Conservation (phyloP, 2,329 filamentous ascomycete genomes). For the Aplosporella prunicola region DNA sequence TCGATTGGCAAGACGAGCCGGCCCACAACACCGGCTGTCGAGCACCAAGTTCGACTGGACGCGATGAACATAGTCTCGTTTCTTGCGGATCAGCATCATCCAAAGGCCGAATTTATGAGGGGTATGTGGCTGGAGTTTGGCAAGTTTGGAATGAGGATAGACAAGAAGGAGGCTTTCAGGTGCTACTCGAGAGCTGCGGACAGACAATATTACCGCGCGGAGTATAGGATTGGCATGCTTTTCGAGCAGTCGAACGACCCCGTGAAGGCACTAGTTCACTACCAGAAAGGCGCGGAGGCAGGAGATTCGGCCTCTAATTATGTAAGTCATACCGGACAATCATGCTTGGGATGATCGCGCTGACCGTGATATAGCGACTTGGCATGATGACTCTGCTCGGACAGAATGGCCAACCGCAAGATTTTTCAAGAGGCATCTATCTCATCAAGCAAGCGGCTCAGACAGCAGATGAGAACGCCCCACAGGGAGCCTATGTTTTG, state of each 20-base stretch:
- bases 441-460: constrained; percentile 77
- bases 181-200: constrained; percentile 81
- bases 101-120: constrained; percentile 85
- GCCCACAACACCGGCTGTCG: constrained; percentile 71
- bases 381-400: constrained; percentile 97
- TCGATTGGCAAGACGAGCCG: constrained; percentile 49
- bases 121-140: constrained; percentile 98
- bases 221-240: constrained; percentile 97
- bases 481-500: constrained; percentile 89
- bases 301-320: constrained; percentile 82
- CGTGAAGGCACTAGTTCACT: constrained; percentile 82
- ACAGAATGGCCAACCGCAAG: constrained; percentile 81
- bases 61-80: constrained; percentile 88
- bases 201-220: constrained; percentile 75
- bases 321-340: constrained; percentile 12
- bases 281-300: constrained; percentile 67
- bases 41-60: constrained; percentile 80
- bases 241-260: constrained; percentile 93
- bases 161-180: constrained; percentile 89
- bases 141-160: constrained; percentile 80
- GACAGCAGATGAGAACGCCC: constrained; percentile 88
- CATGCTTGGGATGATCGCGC: constrained; percentile 39
- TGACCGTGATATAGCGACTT: constrained; percentile 43
- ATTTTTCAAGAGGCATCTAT: constrained; percentile 67
- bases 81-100: constrained; percentile 82